phyloP scores from a whole-genome alignment of 495 filamentous ascomycete genomes.

The Cetradonia linearis region DNA sequence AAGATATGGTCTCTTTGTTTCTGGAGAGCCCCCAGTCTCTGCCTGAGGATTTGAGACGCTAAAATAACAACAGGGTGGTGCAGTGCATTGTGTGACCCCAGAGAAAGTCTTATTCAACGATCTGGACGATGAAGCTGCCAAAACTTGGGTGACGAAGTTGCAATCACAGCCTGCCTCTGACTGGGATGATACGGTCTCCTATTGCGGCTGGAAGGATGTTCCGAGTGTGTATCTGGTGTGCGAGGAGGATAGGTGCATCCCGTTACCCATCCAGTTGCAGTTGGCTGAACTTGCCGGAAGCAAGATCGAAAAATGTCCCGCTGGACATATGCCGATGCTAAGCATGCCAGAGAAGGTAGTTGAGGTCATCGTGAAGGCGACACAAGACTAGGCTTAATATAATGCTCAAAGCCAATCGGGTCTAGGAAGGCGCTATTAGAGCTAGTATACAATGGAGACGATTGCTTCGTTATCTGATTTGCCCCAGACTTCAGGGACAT shows the following conservation, averaged over 20 bases:
- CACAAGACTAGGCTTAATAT: not conserved
- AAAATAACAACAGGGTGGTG: not conserved
- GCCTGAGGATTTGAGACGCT: not conserved
- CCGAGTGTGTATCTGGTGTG: conserved; percentile 29
- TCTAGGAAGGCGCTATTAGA: not conserved
- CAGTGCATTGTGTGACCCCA: conserved; percentile 14
- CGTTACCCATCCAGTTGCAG: conserved; percentile 21
- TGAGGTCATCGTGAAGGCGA: conserved; percentile 19
- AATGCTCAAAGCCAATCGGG: too few species aligned
- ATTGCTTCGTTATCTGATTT: not conserved
- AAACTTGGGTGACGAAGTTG: conserved; percentile 22
- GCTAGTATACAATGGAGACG: not conserved
- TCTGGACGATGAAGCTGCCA: conserved; percentile 13
- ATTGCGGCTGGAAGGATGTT: conserved; percentile 29
- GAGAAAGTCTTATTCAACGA: conserved; percentile 21
- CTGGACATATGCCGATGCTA: conserved; percentile 29
- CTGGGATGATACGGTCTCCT: conserved; percentile 24
- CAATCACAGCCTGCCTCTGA: conserved; percentile 19
- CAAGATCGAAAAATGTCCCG: conserved; percentile 23
- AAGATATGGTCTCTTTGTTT: not conserved
- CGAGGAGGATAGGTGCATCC: conserved; percentile 24
- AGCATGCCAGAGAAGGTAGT: conserved; percentile 27
- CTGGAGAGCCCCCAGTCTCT: not conserved
- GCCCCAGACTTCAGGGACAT: not conserved
- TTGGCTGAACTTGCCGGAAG: conserved; percentile 25